These are phyloP conservation scores for Cokeromyces recurvatus DNA, from an alignment of 371 early-diverging fungal species.

Conservation along the genomic window DNA sequence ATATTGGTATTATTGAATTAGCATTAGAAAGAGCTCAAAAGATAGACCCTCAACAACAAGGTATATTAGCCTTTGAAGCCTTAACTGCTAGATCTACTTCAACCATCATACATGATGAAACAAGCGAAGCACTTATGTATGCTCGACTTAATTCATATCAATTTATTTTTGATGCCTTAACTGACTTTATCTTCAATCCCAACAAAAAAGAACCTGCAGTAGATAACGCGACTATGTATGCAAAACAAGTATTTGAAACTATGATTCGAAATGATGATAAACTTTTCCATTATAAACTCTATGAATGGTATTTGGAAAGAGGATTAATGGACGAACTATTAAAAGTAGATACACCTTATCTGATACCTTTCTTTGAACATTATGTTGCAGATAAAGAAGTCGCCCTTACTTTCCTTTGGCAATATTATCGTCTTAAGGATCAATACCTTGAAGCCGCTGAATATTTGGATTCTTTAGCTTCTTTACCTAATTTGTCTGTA, in stretches of 20 bases:
- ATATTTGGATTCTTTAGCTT: conserved; percentile 61
- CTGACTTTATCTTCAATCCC: conserved; percentile 30
- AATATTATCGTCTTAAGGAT: conserved; percentile 61
- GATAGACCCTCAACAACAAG: conserved; percentile 59
- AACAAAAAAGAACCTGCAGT: not conserved
- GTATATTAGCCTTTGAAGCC: conserved; percentile 36
- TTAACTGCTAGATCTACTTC: not conserved
- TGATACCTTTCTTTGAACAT: conserved; percentile 65
- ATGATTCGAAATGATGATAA: conserved; percentile 49
- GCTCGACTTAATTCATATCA: not conserved
- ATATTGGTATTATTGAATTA: conserved; percentile 60
- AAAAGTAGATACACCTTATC: conserved; percentile 41
- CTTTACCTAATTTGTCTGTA: conserved; percentile 34
- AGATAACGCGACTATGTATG: not conserved
- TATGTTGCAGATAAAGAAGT: conserved; percentile 47
- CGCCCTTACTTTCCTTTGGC: conserved; percentile 65
- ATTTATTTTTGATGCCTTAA: conserved; percentile 3
- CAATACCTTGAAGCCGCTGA: conserved; percentile 64
- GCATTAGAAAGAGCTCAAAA: conserved; percentile 66
- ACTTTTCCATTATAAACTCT: conserved; percentile 67
- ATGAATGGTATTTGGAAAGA: conserved; percentile 60
- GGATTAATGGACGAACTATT: conserved; percentile 28
- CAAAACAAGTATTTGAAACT: conserved; percentile 27
- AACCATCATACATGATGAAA: not conserved
- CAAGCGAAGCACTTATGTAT: not conserved